Base-by-base conservation (phyloP, 2,329 filamentous ascomycete species). In the Waltergamsia citrina region DNA sequence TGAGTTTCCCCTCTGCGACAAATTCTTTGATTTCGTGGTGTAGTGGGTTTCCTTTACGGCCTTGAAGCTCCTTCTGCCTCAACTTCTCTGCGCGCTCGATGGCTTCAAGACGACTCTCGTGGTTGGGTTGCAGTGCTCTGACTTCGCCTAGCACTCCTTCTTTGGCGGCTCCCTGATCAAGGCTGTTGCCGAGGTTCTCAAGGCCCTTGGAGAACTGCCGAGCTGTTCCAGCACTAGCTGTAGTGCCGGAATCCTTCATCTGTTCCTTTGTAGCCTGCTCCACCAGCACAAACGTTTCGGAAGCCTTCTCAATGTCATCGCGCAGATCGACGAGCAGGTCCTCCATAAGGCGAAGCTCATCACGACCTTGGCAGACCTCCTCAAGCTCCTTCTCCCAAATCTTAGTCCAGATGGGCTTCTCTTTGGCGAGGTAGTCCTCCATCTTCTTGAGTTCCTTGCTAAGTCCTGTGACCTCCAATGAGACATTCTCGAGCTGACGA, bases 231-330 rank as follows among this genome's bases (percentile, higher is more conserved):
- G 63, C 61, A 32, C 67, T 65, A 25, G 56, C 56, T 5, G 60
- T 59, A 6, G 72, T 71, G 32, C 74, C 72, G 31, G 64, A 72
- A 39, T 82, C 81, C 53, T 93, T 85, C 59, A 93, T 84, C 54
- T 98, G 92, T 60, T 96, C 87, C 61, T 94, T 94, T n/a, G 88
- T 96, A 7, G 92, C 92, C 60, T 96, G 84, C 59, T 98, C 92
- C 12, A 98, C 92, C 1, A 98, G 74, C 17, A 85, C 83, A 51
- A 98, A 94, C 0, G 92, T 96, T 57, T 93, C 83, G 1, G 80
- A 78, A 2, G 90, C 88, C 62, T 96, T 95, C 54, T 96, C 88
- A 30, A 98, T 67, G 62, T 98, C 92, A 51, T 95, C 88, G 50
- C 92, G 79, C 42, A 98, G 63, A 63, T 98, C 92, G 29, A 88